Percentiles rank a stretch among this genome's conserved stretches.
phyloP scores from a whole-genome alignment of 2,329 filamentous ascomycete species.

The Hypocrella siamensis region DNA sequence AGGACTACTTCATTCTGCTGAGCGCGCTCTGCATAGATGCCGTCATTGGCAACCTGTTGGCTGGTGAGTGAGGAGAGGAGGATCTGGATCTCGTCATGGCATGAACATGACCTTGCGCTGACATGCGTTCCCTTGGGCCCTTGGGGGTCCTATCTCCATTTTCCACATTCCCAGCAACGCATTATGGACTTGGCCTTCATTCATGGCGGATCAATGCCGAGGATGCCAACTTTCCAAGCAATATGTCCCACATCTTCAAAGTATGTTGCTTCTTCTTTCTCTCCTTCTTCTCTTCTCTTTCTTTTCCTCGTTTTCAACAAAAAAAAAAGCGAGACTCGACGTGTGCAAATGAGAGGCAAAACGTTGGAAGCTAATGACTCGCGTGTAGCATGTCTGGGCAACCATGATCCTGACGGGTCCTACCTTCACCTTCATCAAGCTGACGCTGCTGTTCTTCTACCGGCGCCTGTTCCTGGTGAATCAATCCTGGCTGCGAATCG shows the following conservation, averaged over 20 bases:
- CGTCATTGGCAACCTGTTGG: constrained; percentile 1
- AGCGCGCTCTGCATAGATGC: constrained; percentile 1
- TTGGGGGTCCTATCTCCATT: too few relatives aligned
- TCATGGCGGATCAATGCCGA: constrained; percentile 2
- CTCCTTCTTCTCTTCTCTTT: neutral
- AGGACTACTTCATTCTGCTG: constrained; percentile 2
- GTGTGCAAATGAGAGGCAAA: too few relatives aligned
- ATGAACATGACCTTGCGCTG: too few relatives aligned
- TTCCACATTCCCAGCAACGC: neutral
- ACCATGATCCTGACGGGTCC: constrained; percentile 1
- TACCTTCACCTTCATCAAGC: constrained; percentile 2
- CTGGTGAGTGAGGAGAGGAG: constrained; percentile 1
- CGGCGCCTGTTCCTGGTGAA: constrained; percentile 2
- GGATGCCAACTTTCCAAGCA: constrained; percentile 1
- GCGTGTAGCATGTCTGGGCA: constrained; percentile 2
- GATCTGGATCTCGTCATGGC: too few relatives aligned
- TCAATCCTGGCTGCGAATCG: constrained; percentile 1
- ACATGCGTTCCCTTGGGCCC: too few relatives aligned
- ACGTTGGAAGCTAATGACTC: too few relatives aligned
- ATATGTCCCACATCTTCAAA: constrained; percentile 1
- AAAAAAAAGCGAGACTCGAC: too few relatives aligned
- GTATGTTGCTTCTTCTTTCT: neutral
- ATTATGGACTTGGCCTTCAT: constrained; percentile 1
- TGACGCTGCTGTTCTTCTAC: constrained; percentile 2
- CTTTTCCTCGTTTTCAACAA: neutral